phyloP scores from a whole-genome alignment of 1,284 basidiomycete genomes.

The Moesziomyces parantarcticus region DNA sequence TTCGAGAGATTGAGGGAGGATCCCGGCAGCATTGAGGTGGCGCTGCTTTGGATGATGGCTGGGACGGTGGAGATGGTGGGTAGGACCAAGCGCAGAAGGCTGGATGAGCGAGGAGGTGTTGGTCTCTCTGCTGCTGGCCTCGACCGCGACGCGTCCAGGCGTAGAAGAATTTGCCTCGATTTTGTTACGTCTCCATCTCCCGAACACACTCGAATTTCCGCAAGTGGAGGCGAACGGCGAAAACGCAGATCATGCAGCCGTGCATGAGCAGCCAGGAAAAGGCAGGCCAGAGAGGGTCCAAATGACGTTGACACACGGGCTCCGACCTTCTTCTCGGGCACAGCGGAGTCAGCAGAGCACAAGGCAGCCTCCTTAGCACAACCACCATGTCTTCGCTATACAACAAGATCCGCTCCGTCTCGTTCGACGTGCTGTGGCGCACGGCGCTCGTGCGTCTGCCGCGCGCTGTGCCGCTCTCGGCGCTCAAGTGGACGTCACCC shows the following conservation, averaged over 20 bases:
- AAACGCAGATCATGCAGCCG: neutral
- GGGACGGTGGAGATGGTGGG: neutral
- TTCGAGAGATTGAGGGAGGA: neutral
- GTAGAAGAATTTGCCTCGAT: neutral
- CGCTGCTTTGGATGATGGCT: neutral
- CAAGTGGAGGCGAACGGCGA: constrained; percentile 3
- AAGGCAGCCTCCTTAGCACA: neutral
- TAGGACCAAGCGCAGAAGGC: neutral
- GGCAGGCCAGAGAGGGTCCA: neutral
- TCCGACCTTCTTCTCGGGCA: too few species aligned
- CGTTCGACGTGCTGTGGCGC: constrained; percentile 44
- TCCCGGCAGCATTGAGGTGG: neutral
- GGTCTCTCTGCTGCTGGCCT: constrained; percentile 10
- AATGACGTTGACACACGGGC: neutral
- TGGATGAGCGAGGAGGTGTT: constrained; percentile 26
- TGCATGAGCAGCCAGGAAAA: neutral
- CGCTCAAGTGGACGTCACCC: constrained; percentile 45
- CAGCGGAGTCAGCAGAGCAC: too few species aligned
- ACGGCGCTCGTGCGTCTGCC: constrained; percentile 47
- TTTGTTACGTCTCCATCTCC: constrained; percentile 4
- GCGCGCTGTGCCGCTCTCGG: constrained; percentile 36
- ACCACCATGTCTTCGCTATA: constrained; percentile 33
- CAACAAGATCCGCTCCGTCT: constrained; percentile 35
- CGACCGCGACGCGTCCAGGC: constrained; percentile 30
- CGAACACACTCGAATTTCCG: neutral